phyloP scores from a whole-genome alignment of 768 basidiomycete species.

The Rhodocollybia butyracea region DNA sequence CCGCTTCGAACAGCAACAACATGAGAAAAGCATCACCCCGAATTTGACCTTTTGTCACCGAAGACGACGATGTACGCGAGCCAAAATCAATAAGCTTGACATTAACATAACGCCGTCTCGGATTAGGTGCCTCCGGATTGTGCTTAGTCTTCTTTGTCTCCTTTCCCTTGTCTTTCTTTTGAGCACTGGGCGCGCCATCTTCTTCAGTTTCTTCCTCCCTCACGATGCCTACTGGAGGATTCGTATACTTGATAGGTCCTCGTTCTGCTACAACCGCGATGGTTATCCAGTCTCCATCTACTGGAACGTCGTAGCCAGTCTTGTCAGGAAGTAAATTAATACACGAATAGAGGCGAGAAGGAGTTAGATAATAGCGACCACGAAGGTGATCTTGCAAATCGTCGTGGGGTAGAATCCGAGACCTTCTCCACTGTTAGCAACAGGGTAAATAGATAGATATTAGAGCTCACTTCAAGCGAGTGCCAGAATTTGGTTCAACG shows the following conservation, averaged over 20 bases:
- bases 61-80: conserved; percentile 52
- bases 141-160: conserved; percentile 31
- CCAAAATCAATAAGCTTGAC: conserved; percentile 85
- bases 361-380: conserved; percentile 85
- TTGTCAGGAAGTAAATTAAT: conserved; percentile 75
- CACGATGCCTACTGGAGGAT: conserved; percentile 57
- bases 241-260: conserved; percentile 70
- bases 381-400: conserved; percentile 77
- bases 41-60: conserved; percentile 53
- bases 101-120: conserved; percentile 80
- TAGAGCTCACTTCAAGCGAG: conserved; percentile 69
- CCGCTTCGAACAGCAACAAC: conserved; percentile 86
- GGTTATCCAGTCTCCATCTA: conserved; percentile 92
- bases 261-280: conserved; percentile 95
- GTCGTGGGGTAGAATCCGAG: conserved; percentile 69
- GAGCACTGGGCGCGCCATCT: conserved; percentile 24
- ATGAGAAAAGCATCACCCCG: conserved; percentile 84
- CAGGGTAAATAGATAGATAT: conserved; percentile 2
- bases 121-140: conserved; percentile 26
- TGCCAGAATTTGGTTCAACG: conserved; percentile 89
- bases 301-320: conserved; percentile 87
- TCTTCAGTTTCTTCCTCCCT: conserved; percentile 46
- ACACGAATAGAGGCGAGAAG: conserved; percentile 85
- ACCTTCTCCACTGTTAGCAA: conserved; percentile 38
- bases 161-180: conserved; percentile 33